Percentiles rank a stretch among this genome's conserved stretches.
phyloP scores from a whole-genome alignment of 225 moss, liverwort and hornwort species.

The Polytrichum commune region DNA sequence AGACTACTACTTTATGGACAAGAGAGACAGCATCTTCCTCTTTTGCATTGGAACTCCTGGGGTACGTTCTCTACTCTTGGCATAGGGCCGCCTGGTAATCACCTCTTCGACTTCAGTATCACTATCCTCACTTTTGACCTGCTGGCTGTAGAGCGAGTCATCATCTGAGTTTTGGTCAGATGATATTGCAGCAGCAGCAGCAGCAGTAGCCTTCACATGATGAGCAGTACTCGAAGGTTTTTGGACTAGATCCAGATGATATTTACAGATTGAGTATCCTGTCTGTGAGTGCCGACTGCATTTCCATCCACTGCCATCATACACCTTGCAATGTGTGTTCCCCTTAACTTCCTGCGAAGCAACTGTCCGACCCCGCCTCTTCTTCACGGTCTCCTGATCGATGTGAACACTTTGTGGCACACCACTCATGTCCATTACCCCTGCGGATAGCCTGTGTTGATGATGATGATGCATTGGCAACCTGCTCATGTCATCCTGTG shows the following conservation, averaged over 20 bases:
- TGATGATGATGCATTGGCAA: too few species aligned
- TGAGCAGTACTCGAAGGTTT: constrained; percentile 5
- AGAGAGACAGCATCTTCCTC: constrained; percentile 44
- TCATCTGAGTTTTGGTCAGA: constrained; percentile 3
- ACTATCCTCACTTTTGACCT: constrained; percentile 1
- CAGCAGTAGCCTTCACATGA: too few species aligned
- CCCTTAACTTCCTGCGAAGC: constrained; percentile 7
- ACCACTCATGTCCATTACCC: not conserved
- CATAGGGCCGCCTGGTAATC: not conserved
- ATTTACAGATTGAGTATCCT: constrained; percentile 34
- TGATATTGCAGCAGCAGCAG: too few species aligned
- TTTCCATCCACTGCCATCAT: constrained; percentile 55
- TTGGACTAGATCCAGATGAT: constrained; percentile 44
- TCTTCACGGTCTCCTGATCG: not conserved
- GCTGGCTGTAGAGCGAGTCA: not conserved
- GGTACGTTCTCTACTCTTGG: constrained; percentile 1
- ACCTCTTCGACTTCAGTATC: constrained; percentile 1
- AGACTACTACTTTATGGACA: constrained; percentile 35
- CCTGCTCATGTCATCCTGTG: too few species aligned
- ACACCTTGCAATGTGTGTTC: constrained; percentile 40
- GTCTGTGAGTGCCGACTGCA: constrained; percentile 34
- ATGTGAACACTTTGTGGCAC: not conserved
- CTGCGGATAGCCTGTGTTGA: not conserved
- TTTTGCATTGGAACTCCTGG: constrained; percentile 12
- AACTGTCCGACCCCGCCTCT: constrained; percentile 5